phyloP scores from a whole-genome alignment of 495 filamentous ascomycete genomes.

The Mytilinidion resinicola region DNA sequence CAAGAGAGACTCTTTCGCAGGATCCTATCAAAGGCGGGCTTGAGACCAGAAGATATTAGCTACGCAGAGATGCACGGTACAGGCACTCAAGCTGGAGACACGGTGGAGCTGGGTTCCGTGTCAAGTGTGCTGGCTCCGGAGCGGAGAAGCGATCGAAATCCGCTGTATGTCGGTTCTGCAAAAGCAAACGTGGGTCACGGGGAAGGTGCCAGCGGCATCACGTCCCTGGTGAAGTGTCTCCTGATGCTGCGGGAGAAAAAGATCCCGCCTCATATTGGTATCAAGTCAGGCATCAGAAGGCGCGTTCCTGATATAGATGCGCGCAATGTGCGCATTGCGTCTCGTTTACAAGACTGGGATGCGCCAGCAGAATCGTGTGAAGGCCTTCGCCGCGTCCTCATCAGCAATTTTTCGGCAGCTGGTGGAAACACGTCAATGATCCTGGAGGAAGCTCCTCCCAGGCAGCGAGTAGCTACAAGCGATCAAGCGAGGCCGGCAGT shows the following conservation, averaged over 20 bases:
- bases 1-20: conserved; percentile 26
- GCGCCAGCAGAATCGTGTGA: conserved; percentile 2
- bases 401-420: conserved; percentile 65
- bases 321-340: conserved; percentile 38
- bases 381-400: conserved; percentile 48
- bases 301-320: conserved; percentile 28
- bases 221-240: conserved; percentile 36
- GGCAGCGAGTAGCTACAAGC: conserved; percentile 26
- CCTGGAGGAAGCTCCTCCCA: conserved; percentile 50
- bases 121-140: conserved; percentile 26
- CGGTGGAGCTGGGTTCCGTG: conserved; percentile 35
- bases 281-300: conserved; percentile 41
- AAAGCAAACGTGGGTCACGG: conserved; percentile 37
- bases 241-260: conserved; percentile 37
- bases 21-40: conserved; percentile 16
- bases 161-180: conserved; percentile 29
- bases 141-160: background rate
- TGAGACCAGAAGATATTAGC: conserved; percentile 26
- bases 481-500: conserved; percentile 50
- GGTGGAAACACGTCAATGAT: conserved; percentile 51
- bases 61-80: conserved; percentile 42
- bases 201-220: conserved; percentile 33
- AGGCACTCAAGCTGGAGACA: conserved; percentile 40
- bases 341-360: conserved; percentile 23
- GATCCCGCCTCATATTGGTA: conserved; percentile 37